Evolutionary conservation across 2,329 filamentous ascomycete species (phyloP).

Genomic region (Verticillium klebahnii): DNA sequence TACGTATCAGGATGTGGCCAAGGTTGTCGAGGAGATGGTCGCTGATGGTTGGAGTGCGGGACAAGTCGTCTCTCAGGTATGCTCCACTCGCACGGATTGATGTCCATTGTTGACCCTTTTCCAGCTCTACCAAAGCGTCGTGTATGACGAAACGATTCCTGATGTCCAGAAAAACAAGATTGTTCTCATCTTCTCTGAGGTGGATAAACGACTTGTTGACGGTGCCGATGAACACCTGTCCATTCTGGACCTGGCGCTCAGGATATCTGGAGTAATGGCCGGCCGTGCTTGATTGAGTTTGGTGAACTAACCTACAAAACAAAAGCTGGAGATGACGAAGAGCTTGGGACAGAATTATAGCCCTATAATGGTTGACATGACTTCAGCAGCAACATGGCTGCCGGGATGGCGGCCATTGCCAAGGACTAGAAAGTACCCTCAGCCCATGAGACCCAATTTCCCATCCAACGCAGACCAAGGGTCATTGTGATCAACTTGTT

Average conservation of each 20-base stretch:
- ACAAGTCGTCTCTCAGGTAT: constrained; percentile 77
- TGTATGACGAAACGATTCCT: constrained; percentile 78
- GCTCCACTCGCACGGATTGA: constrained; percentile 9
- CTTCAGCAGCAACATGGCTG: too few relatives aligned
- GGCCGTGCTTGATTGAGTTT: constrained; percentile 18
- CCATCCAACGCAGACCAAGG: constrained; percentile 50
- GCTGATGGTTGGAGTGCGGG: constrained; percentile 96
- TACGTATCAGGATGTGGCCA: constrained; percentile 69
- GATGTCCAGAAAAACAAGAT: constrained; percentile 90
- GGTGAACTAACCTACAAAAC: neutral
- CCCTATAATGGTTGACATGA: neutral
- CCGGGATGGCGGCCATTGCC: too few relatives aligned
- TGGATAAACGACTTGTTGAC: constrained; percentile 91
- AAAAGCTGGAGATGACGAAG: neutral
- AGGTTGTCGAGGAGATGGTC: constrained; percentile 82
- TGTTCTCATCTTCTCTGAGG: constrained; percentile 82
- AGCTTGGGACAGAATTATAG: neutral
- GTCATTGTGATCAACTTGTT: constrained; percentile 25
- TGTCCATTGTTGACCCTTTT: neutral
- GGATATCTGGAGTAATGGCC: constrained; percentile 70
- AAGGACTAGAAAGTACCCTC: neutral
- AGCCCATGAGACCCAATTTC: constrained; percentile 46
- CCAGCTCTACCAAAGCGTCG: constrained; percentile 74
- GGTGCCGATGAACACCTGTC: constrained; percentile 93
- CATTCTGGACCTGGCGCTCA: constrained; percentile 77